phyloP scores from a whole-genome alignment of 768 basidiomycete genomes.

The Clitopilus hobsonii region DNA sequence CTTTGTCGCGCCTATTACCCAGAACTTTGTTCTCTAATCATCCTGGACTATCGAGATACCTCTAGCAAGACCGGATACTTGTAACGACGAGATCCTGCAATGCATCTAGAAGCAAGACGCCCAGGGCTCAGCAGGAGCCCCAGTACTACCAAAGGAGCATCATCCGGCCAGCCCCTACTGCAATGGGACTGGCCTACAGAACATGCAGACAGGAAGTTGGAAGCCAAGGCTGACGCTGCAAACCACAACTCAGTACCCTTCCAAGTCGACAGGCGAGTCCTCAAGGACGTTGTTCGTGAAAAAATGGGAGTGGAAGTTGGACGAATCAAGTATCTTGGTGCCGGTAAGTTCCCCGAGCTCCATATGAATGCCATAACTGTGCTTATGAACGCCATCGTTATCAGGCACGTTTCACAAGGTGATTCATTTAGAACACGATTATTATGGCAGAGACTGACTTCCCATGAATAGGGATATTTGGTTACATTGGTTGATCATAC shows the following conservation, averaged over 20 bases:
- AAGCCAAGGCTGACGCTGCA: constrained; percentile 59
- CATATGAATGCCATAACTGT: constrained; percentile 12
- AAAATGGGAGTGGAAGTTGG: constrained; percentile 63
- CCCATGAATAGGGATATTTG: constrained; percentile 59
- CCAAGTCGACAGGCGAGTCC: constrained; percentile 66
- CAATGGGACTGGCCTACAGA: constrained; percentile 73
- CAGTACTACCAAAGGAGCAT: neutral
- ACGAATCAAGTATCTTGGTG: constrained; percentile 67
- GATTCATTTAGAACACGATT: constrained; percentile 6
- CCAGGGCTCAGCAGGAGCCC: neutral
- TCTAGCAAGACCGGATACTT: neutral
- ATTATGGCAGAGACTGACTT: neutral
- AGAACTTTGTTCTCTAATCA: neutral
- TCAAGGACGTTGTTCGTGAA: constrained; percentile 76
- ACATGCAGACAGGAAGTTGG: constrained; percentile 62
- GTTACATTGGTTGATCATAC: constrained; percentile 58
- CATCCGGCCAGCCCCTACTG: constrained; percentile 22
- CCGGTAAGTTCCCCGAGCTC: constrained; percentile 44
- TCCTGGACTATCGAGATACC: neutral
- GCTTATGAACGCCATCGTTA: constrained; percentile 1
- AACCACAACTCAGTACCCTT: constrained; percentile 64
- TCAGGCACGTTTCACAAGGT: constrained; percentile 85
- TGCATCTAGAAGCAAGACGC: neutral
- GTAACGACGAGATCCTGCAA: neutral
- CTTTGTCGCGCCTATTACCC: neutral